Evolutionary conservation across 73 alveolate species (phyloP), one percentile per base, ranked within the genome.

Genomic region (Urostyla sp.): DNA sequence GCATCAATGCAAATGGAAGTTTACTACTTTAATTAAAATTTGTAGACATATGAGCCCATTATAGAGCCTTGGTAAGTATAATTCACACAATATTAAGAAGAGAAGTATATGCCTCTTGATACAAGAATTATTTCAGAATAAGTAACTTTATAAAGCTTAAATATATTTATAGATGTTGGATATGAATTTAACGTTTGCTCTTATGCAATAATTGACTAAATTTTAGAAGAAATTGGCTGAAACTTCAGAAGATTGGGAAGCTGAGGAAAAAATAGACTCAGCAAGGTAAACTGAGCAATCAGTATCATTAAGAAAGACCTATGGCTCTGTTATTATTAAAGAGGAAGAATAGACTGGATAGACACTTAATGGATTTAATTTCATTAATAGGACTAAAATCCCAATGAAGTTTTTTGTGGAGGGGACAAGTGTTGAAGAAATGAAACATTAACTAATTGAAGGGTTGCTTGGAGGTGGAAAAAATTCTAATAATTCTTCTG

Each of bases 161-260:
- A n/a, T n/a, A n/a, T n/a, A n/a, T n/a, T n/a, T n/a, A n/a, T n/a
- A 82, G 43, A 50, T 82, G 80, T 20, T 82, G 32, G 53, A 82
- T 53, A 34, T 82, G 63, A 72, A 72, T 51, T 63, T 82, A 1
- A 82, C 91, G 0, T 82, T 67, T 51, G 91, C 85, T 0, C 49
- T 82, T 73, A 77, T 77, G 48, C 53, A 67, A 16, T 80, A 78
- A 0, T 24, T 82, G 2, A 72, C 81, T 20, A 78, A 52, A 13
- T 34, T 82, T 52, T 37, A 72, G 50, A 54, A 48, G 32, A 32
- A 61, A 44, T 37, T 82, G 26, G 55, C 37, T 11, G 51, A 83
- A 57, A 31, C 79, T 35, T 59, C 75, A 4, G 84, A 83, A 6
- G 92, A 83, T 57, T 83, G 92, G 92, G 91, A 67, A 37, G 85